Evolutionary conservation across 2,329 filamentous ascomycete genomes (phyloP).

Genomic region (Verticillium nubilum): DNA sequence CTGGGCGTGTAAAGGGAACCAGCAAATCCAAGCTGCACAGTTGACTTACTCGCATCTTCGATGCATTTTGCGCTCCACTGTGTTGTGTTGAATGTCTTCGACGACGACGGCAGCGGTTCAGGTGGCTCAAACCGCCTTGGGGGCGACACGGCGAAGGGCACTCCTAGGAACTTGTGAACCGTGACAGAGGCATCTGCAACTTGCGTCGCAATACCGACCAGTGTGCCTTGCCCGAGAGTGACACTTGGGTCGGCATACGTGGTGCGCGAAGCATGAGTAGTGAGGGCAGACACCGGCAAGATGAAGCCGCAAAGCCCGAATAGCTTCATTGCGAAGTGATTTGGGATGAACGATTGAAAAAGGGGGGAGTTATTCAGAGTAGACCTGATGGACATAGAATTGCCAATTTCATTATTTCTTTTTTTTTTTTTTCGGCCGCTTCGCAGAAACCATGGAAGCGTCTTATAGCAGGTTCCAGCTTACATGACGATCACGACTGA

Average conservation of each 20-base stretch:
- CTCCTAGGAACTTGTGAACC: neutral
- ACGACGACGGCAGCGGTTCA: neutral
- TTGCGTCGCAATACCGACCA: neutral
- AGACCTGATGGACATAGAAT: no score
- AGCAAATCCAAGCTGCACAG: no score
- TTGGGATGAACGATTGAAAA: no score
- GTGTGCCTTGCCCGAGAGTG: neutral
- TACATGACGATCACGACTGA: no score
- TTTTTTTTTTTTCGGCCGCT: no score
- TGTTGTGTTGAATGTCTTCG: neutral
- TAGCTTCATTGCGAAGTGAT: no score
- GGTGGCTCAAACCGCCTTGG: neutral
- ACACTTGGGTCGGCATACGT: neutral
- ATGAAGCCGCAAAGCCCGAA: no score
- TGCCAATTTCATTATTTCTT: no score
- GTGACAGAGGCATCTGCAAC: neutral
- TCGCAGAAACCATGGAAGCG: no score
- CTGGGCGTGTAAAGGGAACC: no score
- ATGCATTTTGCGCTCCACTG: neutral
- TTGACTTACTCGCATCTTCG: neutral
- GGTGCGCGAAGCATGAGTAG: neutral
- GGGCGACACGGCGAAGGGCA: neutral
- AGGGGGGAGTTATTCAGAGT: no score
- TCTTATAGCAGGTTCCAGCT: no score
- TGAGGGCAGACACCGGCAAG: neutral